Evolutionary conservation across 169 alveolate species (phyloP), one percentile per base, ranked within the genome.

Genomic region (Fabrea salina): DNA sequence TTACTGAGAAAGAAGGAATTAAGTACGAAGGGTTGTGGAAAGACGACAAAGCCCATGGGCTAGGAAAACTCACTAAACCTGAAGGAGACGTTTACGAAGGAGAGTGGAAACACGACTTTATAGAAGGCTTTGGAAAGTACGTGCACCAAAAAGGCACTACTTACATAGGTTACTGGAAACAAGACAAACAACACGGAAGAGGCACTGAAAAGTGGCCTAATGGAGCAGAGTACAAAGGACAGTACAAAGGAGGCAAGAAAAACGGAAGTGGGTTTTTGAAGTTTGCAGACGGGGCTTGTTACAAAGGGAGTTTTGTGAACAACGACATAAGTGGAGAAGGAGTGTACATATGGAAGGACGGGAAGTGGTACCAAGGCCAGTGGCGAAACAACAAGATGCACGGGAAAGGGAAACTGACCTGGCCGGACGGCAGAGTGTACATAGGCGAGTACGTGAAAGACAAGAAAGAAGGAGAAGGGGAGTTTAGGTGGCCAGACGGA

Each of bases 81-180:
- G 91, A 86, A 64, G 94, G 94, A 0, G 94, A 89, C 70, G 89
- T 85, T 25, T 89, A 89, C 79, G 89, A 89, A 80, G 94, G 94
- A 51, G 86, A 75, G 44, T 89, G 94, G 91, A 82, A 81, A 43
- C 81, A 89, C 71, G 91, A 89, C 68, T 82, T 86, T 76, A 91
- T 92, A 19, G 87, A 86, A 68, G 94, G 94, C 22, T 47, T 79
- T 47, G 94, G 94, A 39, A 66, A 83, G 13, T 89, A 86, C 75
- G 85, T 86, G 6, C 89, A 89, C 70, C 68, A 81, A 40, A 53
- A 54, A 58, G 39, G 98, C 8, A 91, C 95, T 27, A 92, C 82
- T 71, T 96, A 93, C 84, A 86, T 75, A 39, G 89, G 91, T 16
- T 61, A 79, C 4, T 83, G 89, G 85, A 82, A 80, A 67, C 82